phyloP scores from a whole-genome alignment of 2,329 filamentous ascomycete species.

The Rosellinia necatrix region DNA sequence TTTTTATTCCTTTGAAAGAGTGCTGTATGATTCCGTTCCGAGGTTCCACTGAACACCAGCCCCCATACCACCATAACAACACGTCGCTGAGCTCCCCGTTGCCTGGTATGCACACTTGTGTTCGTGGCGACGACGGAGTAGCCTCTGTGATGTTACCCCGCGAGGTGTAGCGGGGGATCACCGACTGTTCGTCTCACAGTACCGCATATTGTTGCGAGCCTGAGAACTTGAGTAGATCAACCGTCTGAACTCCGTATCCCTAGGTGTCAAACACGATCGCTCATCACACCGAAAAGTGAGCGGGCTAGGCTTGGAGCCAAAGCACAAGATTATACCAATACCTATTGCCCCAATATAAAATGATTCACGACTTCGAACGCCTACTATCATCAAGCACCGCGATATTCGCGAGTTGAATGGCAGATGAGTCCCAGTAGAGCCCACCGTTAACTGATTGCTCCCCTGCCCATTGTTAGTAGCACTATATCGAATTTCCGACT shows the following conservation, averaged over 20 bases:
- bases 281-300: not conserved
- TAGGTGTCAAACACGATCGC: not conserved
- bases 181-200: not conserved
- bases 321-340: not conserved
- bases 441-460: too few species aligned
- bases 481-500: too few species aligned
- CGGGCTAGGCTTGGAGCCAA: not conserved
- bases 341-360: not conserved
- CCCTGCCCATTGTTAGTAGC: too few species aligned
- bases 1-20: too few species aligned
- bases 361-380: not conserved
- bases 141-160: not conserved
- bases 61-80: not conserved
- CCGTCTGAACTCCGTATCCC: slow-evolving; percentile 16
- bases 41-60: too few species aligned
- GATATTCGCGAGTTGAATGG: not conserved
- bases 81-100: not conserved
- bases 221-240: slow-evolving; percentile 3
- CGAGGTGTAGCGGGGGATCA: not conserved
- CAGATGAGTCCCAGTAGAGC: too few species aligned
- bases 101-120: not conserved
- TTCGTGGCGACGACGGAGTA: not conserved
- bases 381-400: not conserved
- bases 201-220: not conserved
- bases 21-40: too few species aligned